phyloP scores from a whole-genome alignment of 331 rosid genomes.

The Acacia concinna region DNA sequence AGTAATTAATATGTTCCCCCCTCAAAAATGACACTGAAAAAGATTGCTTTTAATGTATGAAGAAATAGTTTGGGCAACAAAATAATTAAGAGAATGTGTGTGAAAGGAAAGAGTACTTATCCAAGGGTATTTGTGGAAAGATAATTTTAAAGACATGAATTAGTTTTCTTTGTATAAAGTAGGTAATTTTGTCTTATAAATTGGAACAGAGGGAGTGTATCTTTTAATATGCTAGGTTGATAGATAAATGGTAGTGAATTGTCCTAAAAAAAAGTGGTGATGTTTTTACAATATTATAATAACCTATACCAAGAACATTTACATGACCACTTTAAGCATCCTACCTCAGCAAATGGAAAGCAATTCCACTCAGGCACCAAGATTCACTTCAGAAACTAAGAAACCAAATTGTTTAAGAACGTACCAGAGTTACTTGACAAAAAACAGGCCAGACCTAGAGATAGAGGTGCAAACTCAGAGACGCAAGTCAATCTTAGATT shows the following conservation, averaged over 20 bases:
- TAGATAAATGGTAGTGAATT: background rate
- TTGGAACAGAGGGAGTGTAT: background rate
- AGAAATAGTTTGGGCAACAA: too few species aligned
- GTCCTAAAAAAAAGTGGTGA: background rate
- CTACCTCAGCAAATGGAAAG: background rate
- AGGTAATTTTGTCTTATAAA: too few species aligned
- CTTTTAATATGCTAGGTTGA: background rate
- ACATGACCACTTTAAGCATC: background rate
- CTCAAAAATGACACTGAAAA: too few species aligned
- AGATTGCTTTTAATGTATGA: too few species aligned
- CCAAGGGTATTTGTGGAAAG: too few species aligned
- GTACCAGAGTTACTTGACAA: background rate
- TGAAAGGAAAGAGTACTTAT: too few species aligned
- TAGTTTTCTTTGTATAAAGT: too few species aligned
- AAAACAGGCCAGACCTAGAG: background rate
- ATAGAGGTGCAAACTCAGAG: background rate
- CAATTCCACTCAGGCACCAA: background rate
- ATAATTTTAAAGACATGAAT: too few species aligned
- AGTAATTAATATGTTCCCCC: too few species aligned
- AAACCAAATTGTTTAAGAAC: background rate
- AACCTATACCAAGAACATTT: background rate
- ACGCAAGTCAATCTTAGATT: background rate
- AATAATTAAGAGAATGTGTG: too few species aligned
- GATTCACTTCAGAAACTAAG: background rate
- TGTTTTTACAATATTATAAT: background rate